Evolutionary conservation across 1,139 yeast species (phyloP).

Genomic region (Waltiozyma sp.): DNA sequence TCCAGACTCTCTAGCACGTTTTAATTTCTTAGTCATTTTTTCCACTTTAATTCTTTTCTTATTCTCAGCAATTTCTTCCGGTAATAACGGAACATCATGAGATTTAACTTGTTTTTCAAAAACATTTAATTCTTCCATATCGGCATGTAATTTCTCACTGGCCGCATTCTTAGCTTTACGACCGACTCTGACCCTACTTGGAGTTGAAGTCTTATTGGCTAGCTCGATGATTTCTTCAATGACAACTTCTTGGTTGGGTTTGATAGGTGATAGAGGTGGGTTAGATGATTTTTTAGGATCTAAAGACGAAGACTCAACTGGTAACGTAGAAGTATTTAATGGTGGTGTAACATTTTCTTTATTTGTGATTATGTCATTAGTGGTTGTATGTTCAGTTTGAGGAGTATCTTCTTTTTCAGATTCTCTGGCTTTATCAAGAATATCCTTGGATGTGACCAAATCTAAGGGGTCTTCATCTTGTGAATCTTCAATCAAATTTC

Average conservation of each 20-base stretch:
- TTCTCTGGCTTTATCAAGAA: conserved; percentile 1
- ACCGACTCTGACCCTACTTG: conserved; percentile 8
- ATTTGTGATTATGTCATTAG: too few species aligned
- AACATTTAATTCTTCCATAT: conserved; percentile 55
- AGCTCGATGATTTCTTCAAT: neutral
- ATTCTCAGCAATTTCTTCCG: conserved; percentile 22
- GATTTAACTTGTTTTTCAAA: conserved; percentile 36
- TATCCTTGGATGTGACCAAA: conserved; percentile 1
- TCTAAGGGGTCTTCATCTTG: conserved; percentile 11
- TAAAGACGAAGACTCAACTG: too few species aligned
- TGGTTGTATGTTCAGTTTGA: too few species aligned
- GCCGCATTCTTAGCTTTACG: conserved; percentile 60
- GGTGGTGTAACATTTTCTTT: too few species aligned
- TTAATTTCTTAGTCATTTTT: conserved; percentile 9
- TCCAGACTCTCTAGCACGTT: conserved; percentile 2
- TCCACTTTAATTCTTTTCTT: conserved; percentile 19
- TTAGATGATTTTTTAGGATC: too few species aligned
- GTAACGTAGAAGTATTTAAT: too few species aligned
- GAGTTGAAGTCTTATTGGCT: neutral
- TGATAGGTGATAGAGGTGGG: neutral
- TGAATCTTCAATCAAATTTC: conserved; percentile 16
- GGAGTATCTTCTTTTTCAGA: too few species aligned
- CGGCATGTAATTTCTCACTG: conserved; percentile 51
- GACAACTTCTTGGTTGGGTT: neutral
- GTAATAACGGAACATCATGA: conserved; percentile 21